A percentile compares a stretch with the other conserved stretches of the same genome.
Evolutionary conservation across 106 monocot genomes (phyloP).

Genomic region (Gastrodia elata): DNA sequence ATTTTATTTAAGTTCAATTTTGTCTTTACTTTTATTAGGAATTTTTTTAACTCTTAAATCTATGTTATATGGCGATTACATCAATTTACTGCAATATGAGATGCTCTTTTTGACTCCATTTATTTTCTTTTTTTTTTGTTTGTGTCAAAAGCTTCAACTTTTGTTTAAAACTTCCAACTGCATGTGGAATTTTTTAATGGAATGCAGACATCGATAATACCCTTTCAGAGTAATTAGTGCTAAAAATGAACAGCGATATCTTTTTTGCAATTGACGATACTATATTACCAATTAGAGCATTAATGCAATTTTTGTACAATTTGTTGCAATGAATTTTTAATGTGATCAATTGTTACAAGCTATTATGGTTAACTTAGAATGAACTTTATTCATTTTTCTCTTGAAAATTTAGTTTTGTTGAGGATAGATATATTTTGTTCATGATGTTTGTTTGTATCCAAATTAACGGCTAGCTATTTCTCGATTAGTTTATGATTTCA

Average conservation of each 20-base stretch:
- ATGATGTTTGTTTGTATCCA: neutral
- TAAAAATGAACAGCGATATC: neutral
- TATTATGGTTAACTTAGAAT: neutral
- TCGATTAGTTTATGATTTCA: neutral
- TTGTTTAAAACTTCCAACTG: neutral
- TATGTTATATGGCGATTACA: neutral
- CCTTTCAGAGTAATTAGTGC: neutral
- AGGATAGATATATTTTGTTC: neutral
- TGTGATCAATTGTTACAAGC: neutral
- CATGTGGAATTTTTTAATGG: neutral
- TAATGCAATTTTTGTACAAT: neutral
- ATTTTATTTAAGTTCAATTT: neutral
- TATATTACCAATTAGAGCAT: neutral
- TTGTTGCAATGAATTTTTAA: neutral
- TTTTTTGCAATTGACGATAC: neutral
- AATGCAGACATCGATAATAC: neutral
- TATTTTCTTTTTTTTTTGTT: neutral
- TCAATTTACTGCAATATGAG: neutral
- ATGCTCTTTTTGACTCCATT: neutral
- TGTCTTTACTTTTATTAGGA: neutral
- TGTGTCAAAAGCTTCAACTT: neutral
- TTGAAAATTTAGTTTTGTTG: neutral
- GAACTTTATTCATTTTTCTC: neutral
- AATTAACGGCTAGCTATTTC: neutral
- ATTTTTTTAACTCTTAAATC: neutral